Base-by-base conservation (phyloP, 257 asterid genomes). In the Solanum chiquidenum region DNA sequence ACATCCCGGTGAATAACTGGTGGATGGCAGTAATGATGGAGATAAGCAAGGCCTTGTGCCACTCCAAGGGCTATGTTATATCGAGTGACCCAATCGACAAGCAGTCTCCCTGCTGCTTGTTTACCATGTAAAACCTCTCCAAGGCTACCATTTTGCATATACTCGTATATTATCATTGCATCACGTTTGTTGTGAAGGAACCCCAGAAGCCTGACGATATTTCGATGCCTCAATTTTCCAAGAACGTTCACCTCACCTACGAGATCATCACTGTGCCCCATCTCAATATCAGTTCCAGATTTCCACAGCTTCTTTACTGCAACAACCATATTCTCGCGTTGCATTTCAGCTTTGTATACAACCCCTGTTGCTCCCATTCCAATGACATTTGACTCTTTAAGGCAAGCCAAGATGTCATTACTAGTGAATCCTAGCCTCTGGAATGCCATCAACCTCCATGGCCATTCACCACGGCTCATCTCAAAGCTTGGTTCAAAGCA, bases 271-370 rank as follows among this genome's bases (percentile, higher is more conserved):
- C 93, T 88, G 74, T 91, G 90, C 77, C 94, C 93, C 90, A 89
- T 90, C 86, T 92, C 98, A 29, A 92, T 89, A 86, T 95, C 95
- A 44, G 71, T 88, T 85, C 88, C 92, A 33, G 94, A 89, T 88
- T 94, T 91, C 98, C 98, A 92, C 27, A 95, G 91, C 64, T 94
- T 95, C 92, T 95, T 95, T 13, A 95, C 98, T 1, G 98, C 98
- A n/a, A 94, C 94, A 9, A 89, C 88, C 14, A 89, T 90, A 38
- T 88, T 92, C 20, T 89, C 87, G 84, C 94, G 79, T 58, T 52
- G 95, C 87, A 94, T 92, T 37, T 92, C 96, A 4, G 98, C 98
- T 88, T 90, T 95, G 90, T 95, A 95, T 4, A 95, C 98, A 0
- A 91, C 89, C 55, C 98, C 98, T 0, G 97, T 91, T 12, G 94